Conservation (phyloP, 2,329 filamentous ascomycete genomes). For the Nemania abortiva region DNA sequence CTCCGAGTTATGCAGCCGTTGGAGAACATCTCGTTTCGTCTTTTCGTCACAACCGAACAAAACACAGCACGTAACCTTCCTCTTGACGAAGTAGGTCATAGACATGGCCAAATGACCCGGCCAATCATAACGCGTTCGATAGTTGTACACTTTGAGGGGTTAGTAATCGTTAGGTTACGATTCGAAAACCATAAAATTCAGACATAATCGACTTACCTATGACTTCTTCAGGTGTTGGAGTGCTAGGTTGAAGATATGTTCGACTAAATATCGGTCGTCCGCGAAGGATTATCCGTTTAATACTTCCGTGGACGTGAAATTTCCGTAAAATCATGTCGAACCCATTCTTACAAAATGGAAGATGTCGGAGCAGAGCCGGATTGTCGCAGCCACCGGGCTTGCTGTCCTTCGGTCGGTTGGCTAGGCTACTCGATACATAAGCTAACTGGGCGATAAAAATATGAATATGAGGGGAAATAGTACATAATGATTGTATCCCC, state of each 20-base stretch:
- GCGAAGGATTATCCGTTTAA: not conserved
- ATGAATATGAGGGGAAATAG: not conserved
- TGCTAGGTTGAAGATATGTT: not conserved
- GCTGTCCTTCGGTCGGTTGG: not conserved
- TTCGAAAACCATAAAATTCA: not conserved
- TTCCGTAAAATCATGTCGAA: constrained; percentile 2
- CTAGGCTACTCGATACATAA: not conserved
- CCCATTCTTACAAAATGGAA: constrained; percentile 5
- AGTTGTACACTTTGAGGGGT: not conserved
- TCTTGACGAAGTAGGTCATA: not conserved
- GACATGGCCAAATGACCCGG: constrained; percentile 1
- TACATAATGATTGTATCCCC: not conserved
- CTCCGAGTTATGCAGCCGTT: not conserved
- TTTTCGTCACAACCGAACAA: constrained; percentile 1
- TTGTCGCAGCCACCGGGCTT: not conserved
- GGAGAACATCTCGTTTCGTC: not conserved
- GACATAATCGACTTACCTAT: not conserved
- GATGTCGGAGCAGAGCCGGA: constrained; percentile 1
- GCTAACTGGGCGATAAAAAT: not conserved
- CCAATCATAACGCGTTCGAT: constrained; percentile 6
- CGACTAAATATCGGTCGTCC: not conserved
- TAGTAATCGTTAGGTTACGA: not conserved
- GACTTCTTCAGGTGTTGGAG: not conserved
- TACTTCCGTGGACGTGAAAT: not conserved
- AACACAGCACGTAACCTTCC: not conserved